A percentile compares a stretch with the other conserved stretches of the same genome.
phyloP scores from a whole-genome alignment of 2,329 filamentous ascomycete genomes.

The Ceratocystis papillata region DNA sequence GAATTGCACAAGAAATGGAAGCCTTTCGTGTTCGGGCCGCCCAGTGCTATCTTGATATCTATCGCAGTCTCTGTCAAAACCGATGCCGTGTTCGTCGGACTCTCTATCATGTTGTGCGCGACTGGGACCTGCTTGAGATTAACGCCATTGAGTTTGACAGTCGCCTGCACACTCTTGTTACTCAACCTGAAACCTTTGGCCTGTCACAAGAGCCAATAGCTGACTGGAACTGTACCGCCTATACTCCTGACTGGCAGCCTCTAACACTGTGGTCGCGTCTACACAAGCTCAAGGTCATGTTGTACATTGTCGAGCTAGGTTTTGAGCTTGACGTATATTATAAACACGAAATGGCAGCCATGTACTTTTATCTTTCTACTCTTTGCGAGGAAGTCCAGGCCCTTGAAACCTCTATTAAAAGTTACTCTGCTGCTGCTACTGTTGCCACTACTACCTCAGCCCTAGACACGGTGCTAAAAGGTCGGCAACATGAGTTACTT shows the following conservation, averaged over 20 bases:
- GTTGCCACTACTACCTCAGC: neutral
- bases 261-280: constrained; percentile 70
- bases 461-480: neutral
- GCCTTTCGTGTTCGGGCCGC: constrained; percentile 49
- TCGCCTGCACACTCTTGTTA: constrained; percentile 49
- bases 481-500: neutral
- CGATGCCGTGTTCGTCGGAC: constrained; percentile 78
- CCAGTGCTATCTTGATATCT: constrained; percentile 70
- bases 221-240: constrained; percentile 40
- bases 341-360: constrained; percentile 67
- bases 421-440: neutral
- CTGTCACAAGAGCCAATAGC: constrained; percentile 34
- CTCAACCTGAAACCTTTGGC: constrained; percentile 43
- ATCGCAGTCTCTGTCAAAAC: constrained; percentile 80
- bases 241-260: constrained; percentile 4
- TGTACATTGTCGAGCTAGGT: constrained; percentile 77
- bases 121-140: constrained; percentile 73
- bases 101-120: constrained; percentile 70
- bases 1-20: constrained; percentile 65
- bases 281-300: constrained; percentile 81
- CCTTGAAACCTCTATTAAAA: constrained; percentile 24
- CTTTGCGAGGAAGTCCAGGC: constrained; percentile 10
- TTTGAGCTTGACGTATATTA: constrained; percentile 91
- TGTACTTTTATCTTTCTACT: constrained; percentile 78
- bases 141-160: constrained; percentile 54